Conservation (phyloP, 352 stramenopile genomes). For the Phytophthora citrophthora region DNA sequence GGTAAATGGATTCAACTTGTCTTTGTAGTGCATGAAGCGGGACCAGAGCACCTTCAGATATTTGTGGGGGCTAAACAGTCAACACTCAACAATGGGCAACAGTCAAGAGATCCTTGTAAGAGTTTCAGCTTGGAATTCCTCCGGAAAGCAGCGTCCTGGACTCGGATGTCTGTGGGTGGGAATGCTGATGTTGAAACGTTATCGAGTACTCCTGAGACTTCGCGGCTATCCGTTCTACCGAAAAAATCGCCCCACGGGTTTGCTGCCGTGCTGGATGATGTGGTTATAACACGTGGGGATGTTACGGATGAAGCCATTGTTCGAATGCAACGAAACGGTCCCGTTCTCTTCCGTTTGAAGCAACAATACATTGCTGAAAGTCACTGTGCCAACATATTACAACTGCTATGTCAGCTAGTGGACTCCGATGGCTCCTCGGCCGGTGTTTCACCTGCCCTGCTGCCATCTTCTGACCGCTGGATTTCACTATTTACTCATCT, state of each 20-base stretch:
- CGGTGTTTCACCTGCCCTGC: not conserved
- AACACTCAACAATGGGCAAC: constrained; percentile 12
- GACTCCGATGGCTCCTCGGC: not conserved
- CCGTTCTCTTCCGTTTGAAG: constrained; percentile 50
- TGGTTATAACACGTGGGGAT: constrained; percentile 17
- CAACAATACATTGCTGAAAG: constrained; percentile 31
- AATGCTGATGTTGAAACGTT: constrained; percentile 1
- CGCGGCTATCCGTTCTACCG: not conserved
- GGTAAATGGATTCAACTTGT: constrained; percentile 29
- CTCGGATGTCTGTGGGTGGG: constrained; percentile 19
- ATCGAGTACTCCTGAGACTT: not conserved
- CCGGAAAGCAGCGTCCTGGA: constrained; percentile 19
- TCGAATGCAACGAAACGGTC: constrained; percentile 31
- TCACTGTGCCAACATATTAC: constrained; percentile 40
- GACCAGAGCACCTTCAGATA: constrained; percentile 11
- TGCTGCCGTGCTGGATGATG: constrained; percentile 42
- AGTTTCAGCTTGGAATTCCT: constrained; percentile 11
- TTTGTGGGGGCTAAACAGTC: constrained; percentile 26
- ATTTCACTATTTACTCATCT: constrained; percentile 31
- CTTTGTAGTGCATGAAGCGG: constrained; percentile 9
- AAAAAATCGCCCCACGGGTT: constrained; percentile 20
- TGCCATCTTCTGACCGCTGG: constrained; percentile 36
- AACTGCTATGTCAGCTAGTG: constrained; percentile 43
- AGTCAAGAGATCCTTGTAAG: not conserved
- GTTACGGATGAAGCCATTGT: constrained; percentile 21